Evolutionary conservation across 2,329 filamentous ascomycete species (phyloP), one percentile per base, ranked within the genome.

Genomic region (Endothia cerciana): DNA sequence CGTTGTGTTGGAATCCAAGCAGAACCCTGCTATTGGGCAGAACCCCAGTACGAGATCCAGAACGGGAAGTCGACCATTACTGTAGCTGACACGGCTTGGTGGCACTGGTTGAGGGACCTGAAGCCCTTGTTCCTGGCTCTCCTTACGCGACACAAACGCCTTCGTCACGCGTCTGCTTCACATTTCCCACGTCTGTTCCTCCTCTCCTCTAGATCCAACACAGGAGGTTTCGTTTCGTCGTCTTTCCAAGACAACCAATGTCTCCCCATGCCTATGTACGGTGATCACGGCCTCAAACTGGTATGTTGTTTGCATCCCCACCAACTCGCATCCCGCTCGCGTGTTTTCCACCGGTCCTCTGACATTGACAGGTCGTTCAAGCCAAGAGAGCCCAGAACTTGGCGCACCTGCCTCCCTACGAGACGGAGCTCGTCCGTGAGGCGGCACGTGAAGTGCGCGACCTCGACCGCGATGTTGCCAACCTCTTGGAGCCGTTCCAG

Each of bases 361-460:
- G 28, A 60, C 57, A 60, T 25, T 58, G 22, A 36, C 71, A 97
- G 92, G 94, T 96, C 72, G 91, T 94, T 82, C 92, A 98, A 83
- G 95, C 95, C 77, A 98, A 98, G 84, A 89, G 95, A 75, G 97
- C 92, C 22, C 93, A 95, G 78, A 91, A 92, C 70, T 87, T 99
- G 64, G 82, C 89, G 40, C 89, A 96, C 76, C 86, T 99, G 2
- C 95, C 95, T 0, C 90, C 93, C 3, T 98, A 98, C 77, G 93
- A 97, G 78, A 90, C 93, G 36, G 95, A 98, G 75, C 86, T 96
- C 55, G 92, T 98, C 63, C 93, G 94, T 65, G 87, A 88, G 25
- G 91, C 97, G 59, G 91, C 93, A 2, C 90, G 93, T 73, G 95
- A 99, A 83, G 93, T 97, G 28, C 91, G 94, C 72, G 94, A 98